Conservation (phyloP, 345 rosid genomes). For the Lepidium africanum region DNA sequence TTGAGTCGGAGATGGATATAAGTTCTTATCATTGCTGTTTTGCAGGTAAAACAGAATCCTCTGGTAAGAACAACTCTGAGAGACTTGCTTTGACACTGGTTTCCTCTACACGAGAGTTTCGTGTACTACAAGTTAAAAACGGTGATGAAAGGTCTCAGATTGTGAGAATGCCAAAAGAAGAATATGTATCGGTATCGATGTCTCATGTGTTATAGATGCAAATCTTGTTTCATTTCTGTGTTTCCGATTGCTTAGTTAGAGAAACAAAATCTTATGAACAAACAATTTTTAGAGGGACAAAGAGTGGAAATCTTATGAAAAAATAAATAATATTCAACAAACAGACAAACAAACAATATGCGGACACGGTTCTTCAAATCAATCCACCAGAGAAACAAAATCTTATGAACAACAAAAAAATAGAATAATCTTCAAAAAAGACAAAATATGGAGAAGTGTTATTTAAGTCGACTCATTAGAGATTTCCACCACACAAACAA, state of each 20-base stretch:
- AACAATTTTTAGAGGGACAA: background rate
- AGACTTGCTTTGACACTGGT: conserved; percentile 36
- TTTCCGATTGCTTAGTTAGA: background rate
- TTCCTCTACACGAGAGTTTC: background rate
- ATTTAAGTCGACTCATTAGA: background rate
- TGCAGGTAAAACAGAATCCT: conserved; percentile 35
- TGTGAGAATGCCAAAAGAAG: background rate
- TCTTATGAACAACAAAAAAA: background rate
- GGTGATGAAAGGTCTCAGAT: conserved; percentile 2
- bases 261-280: background rate
- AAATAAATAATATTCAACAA: background rate
- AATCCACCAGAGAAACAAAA: no score
- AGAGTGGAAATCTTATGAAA: background rate
- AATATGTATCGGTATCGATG: background rate
- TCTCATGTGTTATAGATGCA: background rate
- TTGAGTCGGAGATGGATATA: background rate
- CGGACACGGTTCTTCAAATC: no score
- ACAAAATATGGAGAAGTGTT: conserved; percentile 1
- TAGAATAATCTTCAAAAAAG: background rate
- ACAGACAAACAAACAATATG: background rate
- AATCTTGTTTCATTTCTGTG: background rate
- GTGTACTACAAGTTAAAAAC: background rate
- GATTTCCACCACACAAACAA: conserved; percentile 9
- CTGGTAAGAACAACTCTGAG: conserved; percentile 38
- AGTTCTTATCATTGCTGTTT: background rate